Percentiles rank a stretch among this genome's conserved stretches.
Evolutionary conservation across 257 asterid species (phyloP).

Genomic region (Solanum chilense): DNA sequence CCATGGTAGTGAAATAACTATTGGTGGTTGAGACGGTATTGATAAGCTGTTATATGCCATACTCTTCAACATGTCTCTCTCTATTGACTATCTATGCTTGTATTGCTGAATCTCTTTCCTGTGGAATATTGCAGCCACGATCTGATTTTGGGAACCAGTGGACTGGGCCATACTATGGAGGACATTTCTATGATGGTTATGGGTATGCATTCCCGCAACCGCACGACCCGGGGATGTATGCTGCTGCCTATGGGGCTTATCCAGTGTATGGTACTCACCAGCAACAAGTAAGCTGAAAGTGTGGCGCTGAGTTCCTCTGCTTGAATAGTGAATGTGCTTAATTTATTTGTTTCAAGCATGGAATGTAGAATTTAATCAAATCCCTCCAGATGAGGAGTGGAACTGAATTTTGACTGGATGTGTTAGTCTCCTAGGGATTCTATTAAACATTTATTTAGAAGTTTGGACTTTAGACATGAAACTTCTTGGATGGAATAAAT

Average conservation of each 20-base stretch:
- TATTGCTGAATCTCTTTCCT: neutral
- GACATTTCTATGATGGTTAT: constrained; percentile 68
- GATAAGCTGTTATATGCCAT: neutral
- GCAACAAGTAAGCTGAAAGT: constrained; percentile 75
- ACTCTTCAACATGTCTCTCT: neutral
- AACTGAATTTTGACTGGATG: constrained; percentile 69
- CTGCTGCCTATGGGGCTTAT: constrained; percentile 72
- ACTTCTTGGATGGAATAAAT: constrained; percentile 60
- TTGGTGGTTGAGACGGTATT: neutral
- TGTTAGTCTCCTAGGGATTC: constrained; percentile 32
- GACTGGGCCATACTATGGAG: constrained; percentile 79
- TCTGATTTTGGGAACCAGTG: constrained; percentile 68
- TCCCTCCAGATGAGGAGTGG: constrained; percentile 29
- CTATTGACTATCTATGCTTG: neutral
- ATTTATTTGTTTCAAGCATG: constrained; percentile 15
- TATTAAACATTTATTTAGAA: constrained; percentile 38
- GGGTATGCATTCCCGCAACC: constrained; percentile 66
- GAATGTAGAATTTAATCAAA: constrained; percentile 19
- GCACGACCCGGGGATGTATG: constrained; percentile 73
- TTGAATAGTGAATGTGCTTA: constrained; percentile 4
- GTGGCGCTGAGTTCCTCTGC: neutral
- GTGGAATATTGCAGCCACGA: constrained; percentile 37
- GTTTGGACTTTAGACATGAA: constrained; percentile 24
- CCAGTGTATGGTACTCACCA: constrained; percentile 80
- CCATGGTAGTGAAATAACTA: neutral